Evolutionary conservation across 116 monocot species (phyloP).

Genomic region (Trichopus zeylanicus): DNA sequence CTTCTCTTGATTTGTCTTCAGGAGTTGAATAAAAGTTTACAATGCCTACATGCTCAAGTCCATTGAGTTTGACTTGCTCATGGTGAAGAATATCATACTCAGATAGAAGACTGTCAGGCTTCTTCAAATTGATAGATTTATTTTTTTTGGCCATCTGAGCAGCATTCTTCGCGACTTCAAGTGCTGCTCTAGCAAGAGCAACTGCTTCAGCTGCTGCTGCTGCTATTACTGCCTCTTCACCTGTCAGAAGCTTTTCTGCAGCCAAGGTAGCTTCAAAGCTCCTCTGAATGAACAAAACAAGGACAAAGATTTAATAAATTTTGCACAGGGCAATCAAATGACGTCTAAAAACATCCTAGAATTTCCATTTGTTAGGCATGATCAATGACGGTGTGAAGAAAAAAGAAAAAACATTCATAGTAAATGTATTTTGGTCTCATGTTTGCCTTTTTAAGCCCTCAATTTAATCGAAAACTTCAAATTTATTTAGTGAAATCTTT

Average conservation of each 20-base stretch:
- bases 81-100: constrained; percentile 20
- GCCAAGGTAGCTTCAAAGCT: constrained; percentile 32
- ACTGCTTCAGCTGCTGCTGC: constrained; percentile 86
- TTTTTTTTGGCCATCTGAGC: constrained; percentile 32
- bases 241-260: constrained; percentile 48
- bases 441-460: too few relatives aligned
- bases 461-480: too few relatives aligned
- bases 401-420: too few relatives aligned
- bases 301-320: too few relatives aligned
- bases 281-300: constrained; percentile 41
- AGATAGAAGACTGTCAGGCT: constrained; percentile 21
- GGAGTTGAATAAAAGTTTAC: constrained; percentile 1
- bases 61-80: constrained; percentile 30
- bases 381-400: too few relatives aligned
- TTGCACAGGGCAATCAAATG: too few relatives aligned
- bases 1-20: constrained; percentile 11
- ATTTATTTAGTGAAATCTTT: too few relatives aligned
- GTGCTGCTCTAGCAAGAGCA: constrained; percentile 86
- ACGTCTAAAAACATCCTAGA: too few relatives aligned
- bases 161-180: constrained; percentile 75
- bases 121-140: constrained; percentile 20
- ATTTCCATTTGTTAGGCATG: too few relatives aligned
- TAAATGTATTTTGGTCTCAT: too few relatives aligned
- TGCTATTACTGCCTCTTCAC: constrained; percentile 61
- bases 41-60: constrained; percentile 17